Conservation (phyloP, 2,329 filamentous ascomycete species). For the Penicillium vulpinum region DNA sequence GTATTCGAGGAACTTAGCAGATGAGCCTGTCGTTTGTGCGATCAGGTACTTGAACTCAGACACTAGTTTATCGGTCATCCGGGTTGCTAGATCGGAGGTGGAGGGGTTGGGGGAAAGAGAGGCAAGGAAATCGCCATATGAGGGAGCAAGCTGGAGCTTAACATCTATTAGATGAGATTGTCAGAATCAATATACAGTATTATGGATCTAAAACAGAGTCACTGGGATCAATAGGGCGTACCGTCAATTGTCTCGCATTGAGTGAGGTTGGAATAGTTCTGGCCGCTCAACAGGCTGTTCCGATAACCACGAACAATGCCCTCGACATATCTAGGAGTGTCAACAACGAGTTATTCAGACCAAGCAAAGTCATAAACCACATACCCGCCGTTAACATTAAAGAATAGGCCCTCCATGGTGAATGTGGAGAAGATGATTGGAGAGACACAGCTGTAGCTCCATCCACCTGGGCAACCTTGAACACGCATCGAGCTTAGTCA, state of each 20-base stretch:
- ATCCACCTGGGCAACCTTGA: constrained; percentile 16
- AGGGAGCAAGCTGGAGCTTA: constrained; percentile 93
- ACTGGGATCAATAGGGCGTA: constrained; percentile 36
- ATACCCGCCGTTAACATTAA: constrained; percentile 91
- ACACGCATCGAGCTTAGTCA: constrained; percentile 32
- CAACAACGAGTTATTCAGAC: neutral
- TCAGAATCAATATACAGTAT: constrained; percentile 3
- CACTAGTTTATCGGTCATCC: constrained; percentile 97
- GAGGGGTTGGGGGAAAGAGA: constrained; percentile 94
- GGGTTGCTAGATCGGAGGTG: constrained; percentile 88
- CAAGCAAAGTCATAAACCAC: constrained; percentile 25
- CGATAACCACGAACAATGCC: constrained; percentile 96
- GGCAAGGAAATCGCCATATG: constrained; percentile 95
- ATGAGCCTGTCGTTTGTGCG: constrained; percentile 85
- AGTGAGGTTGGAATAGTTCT: constrained; percentile 92
- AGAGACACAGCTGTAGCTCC: constrained; percentile 23
- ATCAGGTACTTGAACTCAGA: constrained; percentile 96
- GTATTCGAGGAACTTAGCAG: constrained; percentile 96
- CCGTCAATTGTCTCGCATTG: constrained; percentile 98
- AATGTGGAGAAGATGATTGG: constrained; percentile 18
- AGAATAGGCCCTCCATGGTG: constrained; percentile 85
- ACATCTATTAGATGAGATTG: constrained; percentile 63
- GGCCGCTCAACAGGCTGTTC: constrained; percentile 83
- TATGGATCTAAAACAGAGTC: neutral
- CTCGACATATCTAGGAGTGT: constrained; percentile 76